phyloP scores from a whole-genome alignment of 2,329 filamentous ascomycete genomes.

The Sarocladium kiliense region DNA sequence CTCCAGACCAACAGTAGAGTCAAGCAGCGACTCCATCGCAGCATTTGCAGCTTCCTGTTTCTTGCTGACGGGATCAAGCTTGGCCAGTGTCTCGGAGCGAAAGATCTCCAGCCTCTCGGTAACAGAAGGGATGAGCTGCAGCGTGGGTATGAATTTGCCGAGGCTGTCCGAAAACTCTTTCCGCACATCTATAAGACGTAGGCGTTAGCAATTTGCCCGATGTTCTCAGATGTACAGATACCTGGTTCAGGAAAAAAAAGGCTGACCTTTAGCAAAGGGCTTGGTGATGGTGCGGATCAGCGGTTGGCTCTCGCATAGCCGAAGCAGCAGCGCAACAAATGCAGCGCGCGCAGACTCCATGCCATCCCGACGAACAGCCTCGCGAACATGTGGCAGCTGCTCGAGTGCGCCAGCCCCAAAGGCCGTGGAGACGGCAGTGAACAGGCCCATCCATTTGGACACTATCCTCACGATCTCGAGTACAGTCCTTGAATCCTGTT shows the following conservation, averaged over 20 bases:
- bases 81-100: conserved; percentile 49
- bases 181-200: conserved; percentile 33
- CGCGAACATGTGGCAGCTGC: conserved; percentile 32
- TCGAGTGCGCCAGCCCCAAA: conserved; percentile 31
- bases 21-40: conserved; percentile 51
- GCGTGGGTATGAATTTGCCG: conserved; percentile 48
- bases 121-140: conserved; percentile 52
- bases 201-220: background rate
- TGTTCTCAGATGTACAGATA: too few relatives aligned
- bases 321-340: conserved; percentile 58
- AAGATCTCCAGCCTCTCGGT: conserved; percentile 52
- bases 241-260: too few relatives aligned
- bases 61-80: conserved; percentile 49
- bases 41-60: conserved; percentile 42
- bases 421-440: conserved; percentile 44
- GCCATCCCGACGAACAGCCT: conserved; percentile 37
- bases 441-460: conserved; percentile 55
- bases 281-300: conserved; percentile 50
- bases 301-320: conserved; percentile 53
- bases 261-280: conserved; percentile 45
- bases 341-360: conserved; percentile 57
- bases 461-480: conserved; percentile 44
- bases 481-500: conserved; percentile 41
- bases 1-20: conserved; percentile 52
- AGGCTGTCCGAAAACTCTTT: conserved; percentile 47